Conservation (phyloP, 257 asterid genomes). For the Nicotiana obtusifolia region DNA sequence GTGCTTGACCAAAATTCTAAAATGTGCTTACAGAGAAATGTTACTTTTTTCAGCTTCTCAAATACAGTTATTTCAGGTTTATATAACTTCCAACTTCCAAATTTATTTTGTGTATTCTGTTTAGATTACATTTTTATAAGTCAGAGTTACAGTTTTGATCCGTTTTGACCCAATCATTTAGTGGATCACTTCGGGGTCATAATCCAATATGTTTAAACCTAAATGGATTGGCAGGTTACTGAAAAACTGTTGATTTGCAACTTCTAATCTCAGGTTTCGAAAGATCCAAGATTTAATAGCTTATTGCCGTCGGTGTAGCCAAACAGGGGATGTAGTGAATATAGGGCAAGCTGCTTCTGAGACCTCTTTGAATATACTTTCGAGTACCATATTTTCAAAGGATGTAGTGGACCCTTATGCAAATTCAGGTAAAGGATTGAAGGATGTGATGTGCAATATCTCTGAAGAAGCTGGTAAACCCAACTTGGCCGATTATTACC, state of each 20-base stretch:
- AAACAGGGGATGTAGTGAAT: constrained; percentile 40
- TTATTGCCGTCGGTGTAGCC: constrained; percentile 35
- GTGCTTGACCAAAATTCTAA: too few relatives aligned
- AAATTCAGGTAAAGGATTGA: constrained; percentile 56
- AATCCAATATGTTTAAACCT: too few relatives aligned
- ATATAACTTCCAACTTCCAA: neutral
- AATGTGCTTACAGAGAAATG: too few relatives aligned
- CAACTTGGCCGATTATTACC: constrained; percentile 57
- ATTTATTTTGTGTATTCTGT: neutral
- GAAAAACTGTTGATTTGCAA: neutral
- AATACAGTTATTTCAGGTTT: neutral
- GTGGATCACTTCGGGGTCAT: too few relatives aligned
- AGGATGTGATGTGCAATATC: constrained; percentile 42
- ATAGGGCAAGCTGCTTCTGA: constrained; percentile 47
- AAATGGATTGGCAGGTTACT: neutral
- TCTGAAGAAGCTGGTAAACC: constrained; percentile 61
- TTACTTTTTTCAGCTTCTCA: too few relatives aligned
- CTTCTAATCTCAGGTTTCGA: constrained; percentile 14
- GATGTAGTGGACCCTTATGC: constrained; percentile 46
- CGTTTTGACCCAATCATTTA: too few relatives aligned
- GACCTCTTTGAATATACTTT: constrained; percentile 44
- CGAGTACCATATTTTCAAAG: constrained; percentile 42
- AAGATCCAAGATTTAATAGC: constrained; percentile 55
- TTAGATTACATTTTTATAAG: too few relatives aligned
- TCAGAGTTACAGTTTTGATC: too few relatives aligned